Percentiles rank a stretch among this genome's conserved stretches.
Conservation (phyloP, 2,329 filamentous ascomycete genomes). For the Westerdykella aurantiaca region DNA sequence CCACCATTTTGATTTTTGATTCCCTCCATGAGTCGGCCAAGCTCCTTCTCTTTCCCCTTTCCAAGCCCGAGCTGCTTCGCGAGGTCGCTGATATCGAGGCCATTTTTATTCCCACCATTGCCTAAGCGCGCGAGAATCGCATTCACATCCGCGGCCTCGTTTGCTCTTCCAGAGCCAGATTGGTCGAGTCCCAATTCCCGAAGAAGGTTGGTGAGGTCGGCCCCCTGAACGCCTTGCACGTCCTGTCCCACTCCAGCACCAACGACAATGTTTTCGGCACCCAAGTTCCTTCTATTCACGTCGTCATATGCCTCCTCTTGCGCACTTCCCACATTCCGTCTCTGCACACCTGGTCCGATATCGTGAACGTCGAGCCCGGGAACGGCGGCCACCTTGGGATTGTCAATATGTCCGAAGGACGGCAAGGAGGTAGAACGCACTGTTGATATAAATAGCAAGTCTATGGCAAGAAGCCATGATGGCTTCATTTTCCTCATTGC, state of each 20-base stretch:
- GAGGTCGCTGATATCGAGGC: not conserved
- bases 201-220: constrained; percentile 1
- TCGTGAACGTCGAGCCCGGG: constrained; percentile 17
- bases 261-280: constrained; percentile 16
- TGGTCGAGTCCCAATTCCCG: constrained; percentile 3
- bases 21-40: not conserved
- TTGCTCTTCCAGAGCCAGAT: no score
- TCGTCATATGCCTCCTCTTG: constrained; percentile 11
- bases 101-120: constrained; percentile 1
- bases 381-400: constrained; percentile 18
- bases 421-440: constrained; percentile 14
- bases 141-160: not conserved
- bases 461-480: constrained; percentile 17
- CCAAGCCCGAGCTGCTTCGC: constrained; percentile 1
- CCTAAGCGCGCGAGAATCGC: constrained; percentile 4
- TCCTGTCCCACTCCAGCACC: constrained; percentile 7
- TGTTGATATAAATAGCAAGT: constrained; percentile 24
- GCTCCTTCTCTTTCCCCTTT: constrained; percentile 2
- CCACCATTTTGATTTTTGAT: not conserved
- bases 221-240: not conserved
- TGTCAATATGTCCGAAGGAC: constrained; percentile 12
- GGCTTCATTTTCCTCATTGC: constrained; percentile 28
- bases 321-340: constrained; percentile 21
- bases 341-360: constrained; percentile 17
- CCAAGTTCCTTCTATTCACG: constrained; percentile 11